Conservation (phyloP, 176 grass and related monocot genomes). For the Otatea glauca region DNA sequence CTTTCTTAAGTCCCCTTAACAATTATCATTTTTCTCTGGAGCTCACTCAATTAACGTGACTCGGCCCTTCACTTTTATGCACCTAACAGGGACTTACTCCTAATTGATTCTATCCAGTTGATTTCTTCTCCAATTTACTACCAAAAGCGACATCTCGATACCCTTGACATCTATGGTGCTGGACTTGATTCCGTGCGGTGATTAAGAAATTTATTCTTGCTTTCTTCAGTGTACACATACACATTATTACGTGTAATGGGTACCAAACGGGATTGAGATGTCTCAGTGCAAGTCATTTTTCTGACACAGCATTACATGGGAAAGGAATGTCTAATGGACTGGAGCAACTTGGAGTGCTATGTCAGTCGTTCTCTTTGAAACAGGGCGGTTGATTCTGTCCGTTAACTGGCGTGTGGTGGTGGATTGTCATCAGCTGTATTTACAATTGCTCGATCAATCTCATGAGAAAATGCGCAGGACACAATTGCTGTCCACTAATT, state of each 20-base stretch:
- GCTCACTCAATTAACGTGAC: background rate
- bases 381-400: constrained; percentile 1
- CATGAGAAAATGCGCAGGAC: background rate
- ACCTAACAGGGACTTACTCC: constrained; percentile 7
- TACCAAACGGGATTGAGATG: background rate
- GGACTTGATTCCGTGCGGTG: constrained; percentile 6
- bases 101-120: constrained; percentile 22
- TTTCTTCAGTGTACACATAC: constrained; percentile 14
- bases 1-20: too few relatives aligned
- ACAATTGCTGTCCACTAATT: too few relatives aligned
- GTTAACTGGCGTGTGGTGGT: constrained; percentile 21
- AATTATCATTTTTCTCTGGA: too few relatives aligned
- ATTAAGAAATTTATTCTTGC: constrained; percentile 1
- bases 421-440: background rate
- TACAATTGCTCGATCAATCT: background rate
- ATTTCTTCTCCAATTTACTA: background rate
- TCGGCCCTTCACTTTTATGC: too few relatives aligned
- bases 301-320: background rate
- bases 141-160: background rate
- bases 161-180: background rate
- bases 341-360: background rate
- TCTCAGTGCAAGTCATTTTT: constrained; percentile 31
- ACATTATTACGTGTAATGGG: background rate
- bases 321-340: background rate
- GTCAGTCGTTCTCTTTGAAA: constrained; percentile 31